Evolutionary conservation across 2,329 filamentous ascomycete species (phyloP), one percentile per base, ranked within the genome.

Genomic region (Botrytis elliptica): DNA sequence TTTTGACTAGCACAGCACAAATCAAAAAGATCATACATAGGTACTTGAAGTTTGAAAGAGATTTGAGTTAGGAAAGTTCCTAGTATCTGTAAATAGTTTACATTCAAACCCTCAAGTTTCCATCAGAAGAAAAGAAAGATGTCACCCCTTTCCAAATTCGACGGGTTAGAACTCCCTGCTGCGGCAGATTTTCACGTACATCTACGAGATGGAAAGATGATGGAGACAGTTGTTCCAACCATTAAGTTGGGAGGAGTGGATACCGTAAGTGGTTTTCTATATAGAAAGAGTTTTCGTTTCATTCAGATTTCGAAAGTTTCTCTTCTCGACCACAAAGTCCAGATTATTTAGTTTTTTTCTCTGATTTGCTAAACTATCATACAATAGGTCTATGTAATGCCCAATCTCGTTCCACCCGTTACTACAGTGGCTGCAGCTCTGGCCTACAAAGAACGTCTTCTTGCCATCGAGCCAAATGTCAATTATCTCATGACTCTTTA

Each of bases 401-500:
- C 90, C 40, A 92, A 92, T 79, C 85, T 92, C 68, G 85, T 88
- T 3, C 89, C 90, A 12, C 88, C 89, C 20, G 83, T 91, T 86
- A 40, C 67, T 16, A 89, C 86, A 22, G 88, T 91, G 63, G 83
- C 83, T 63, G 84, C 88, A 81, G 91, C 90, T 9, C 84, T 93
- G 29, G 88, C 88, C 62, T 94, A 94, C 82, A 86, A 89, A 80
- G 81, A 85, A 38, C 85, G 86, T 68, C 84, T 94, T n/a, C 84
- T 87, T 77, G 85, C 86, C 57, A 84, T 92, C 74, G 88, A 90
- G 66, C 86, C 88, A 2, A 84, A 86, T 71, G 89, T 93, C 74
- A 86, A 86, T 74, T 93, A 89, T 79, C 86, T 94, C 75, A 93
- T 94, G 91, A 91, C 92, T 1, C 86, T 94, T 67, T 93, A 74